These are phyloP conservation scores for Scutellospora calospora DNA, from an alignment of 371 early-diverging fungal species.

Conservation along the genomic window DNA sequence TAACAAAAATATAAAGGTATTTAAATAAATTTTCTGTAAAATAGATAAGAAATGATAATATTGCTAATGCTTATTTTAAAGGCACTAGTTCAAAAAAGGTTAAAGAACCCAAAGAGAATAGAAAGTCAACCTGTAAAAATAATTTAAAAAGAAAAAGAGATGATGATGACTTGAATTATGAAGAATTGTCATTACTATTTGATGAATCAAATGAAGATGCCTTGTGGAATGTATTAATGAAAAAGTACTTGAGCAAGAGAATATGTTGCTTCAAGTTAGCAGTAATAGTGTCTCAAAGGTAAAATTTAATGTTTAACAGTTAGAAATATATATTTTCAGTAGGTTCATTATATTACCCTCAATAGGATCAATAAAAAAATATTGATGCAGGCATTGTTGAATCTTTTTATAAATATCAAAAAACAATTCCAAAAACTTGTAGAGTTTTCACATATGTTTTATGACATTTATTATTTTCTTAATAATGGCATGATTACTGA, in stretches of 20 bases:
- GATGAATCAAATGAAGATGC: constrained; percentile 38
- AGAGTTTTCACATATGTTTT: constrained; percentile 32
- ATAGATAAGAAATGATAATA: constrained; percentile 31
- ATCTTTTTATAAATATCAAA: constrained; percentile 21
- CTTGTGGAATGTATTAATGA: constrained; percentile 35
- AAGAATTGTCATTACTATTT: constrained; percentile 11
- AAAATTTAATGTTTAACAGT: constrained; percentile 35
- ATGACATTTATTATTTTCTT: constrained; percentile 8
- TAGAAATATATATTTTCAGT: constrained; percentile 31
- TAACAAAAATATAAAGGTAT: neutral
- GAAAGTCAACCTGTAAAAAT: constrained; percentile 8
- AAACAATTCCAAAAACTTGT: constrained; percentile 31
- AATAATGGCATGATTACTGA: constrained; percentile 7
- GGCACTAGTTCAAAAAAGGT: constrained; percentile 12
- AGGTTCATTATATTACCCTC: constrained; percentile 30
- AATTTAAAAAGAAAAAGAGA: constrained; percentile 34
- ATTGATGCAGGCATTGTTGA: constrained; percentile 8
- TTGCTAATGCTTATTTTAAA: constrained; percentile 5
- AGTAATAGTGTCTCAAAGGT: constrained; percentile 23
- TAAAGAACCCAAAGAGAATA: neutral
- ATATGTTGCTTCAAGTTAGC: constrained; percentile 9
- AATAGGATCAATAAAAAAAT: constrained; percentile 31
- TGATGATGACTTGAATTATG: constrained; percentile 1
- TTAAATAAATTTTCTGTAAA: neutral
- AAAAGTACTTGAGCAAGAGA: constrained; percentile 34